phyloP scores from a whole-genome alignment of 805 yeast genomes.

The Sugiyamaella americana region DNA sequence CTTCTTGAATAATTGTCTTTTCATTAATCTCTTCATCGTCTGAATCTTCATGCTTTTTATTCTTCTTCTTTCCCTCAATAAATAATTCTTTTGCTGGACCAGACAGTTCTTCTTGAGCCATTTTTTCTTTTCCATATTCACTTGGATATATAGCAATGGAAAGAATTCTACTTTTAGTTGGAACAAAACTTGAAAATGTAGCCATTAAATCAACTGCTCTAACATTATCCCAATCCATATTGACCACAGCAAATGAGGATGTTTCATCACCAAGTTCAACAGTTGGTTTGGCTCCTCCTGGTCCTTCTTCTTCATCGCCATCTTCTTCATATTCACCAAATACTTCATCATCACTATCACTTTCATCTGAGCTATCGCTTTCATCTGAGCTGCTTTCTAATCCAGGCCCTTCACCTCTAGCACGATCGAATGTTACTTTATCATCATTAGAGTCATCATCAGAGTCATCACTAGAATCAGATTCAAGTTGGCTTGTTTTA shows the following conservation, averaged over 20 bases:
- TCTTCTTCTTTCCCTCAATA: conserved; percentile 38
- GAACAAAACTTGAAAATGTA: conserved; percentile 79
- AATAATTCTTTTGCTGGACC: conserved; percentile 91
- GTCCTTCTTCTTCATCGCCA: conserved; percentile 19
- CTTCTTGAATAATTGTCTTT: conserved; percentile 70
- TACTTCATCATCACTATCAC: conserved; percentile 14
- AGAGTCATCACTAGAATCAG: conserved; percentile 21
- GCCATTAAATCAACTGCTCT: conserved; percentile 83
- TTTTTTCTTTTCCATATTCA: conserved; percentile 86
- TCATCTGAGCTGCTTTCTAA: conserved; percentile 15
- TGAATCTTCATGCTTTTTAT: conserved; percentile 30
- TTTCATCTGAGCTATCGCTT: conserved; percentile 4
- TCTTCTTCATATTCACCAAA: conserved; percentile 13
- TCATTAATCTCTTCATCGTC: conserved; percentile 49
- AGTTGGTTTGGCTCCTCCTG: conserved; percentile 32
- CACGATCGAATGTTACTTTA: conserved; percentile 26
- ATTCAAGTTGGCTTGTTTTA: conserved; percentile 15
- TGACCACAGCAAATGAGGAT: conserved; percentile 78
- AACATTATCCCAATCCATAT: conserved; percentile 97
- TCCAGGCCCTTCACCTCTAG: conserved; percentile 34
- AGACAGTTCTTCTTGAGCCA: conserved; percentile 81
- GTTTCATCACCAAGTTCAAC: conserved; percentile 90
- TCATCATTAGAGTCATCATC: conserved; percentile 13
- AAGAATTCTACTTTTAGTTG: conserved; percentile 60
- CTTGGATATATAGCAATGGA: conserved; percentile 65